Evolutionary conservation across 2,329 filamentous ascomycete genomes (phyloP).

Genomic region (Lasiodiplodia hormozganensis): DNA sequence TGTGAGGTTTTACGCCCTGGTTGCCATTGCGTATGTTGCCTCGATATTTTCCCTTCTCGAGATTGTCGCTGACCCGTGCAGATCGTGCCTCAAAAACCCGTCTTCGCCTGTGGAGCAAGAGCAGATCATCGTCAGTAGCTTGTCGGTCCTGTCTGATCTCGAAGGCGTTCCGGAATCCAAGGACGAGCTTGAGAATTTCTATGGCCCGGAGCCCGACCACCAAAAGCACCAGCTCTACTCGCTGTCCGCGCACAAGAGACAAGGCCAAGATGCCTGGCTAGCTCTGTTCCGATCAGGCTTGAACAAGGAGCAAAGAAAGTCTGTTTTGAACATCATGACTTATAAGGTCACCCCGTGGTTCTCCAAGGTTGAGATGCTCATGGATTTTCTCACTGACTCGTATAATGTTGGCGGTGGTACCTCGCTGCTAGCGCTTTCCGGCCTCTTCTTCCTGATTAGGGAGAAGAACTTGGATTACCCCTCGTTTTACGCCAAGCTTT

Average conservation of each 20-base stretch:
- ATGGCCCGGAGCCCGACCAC: slow-evolving; percentile 68
- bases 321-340: slow-evolving; percentile 76
- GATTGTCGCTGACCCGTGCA: background rate
- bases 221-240: slow-evolving; percentile 68
- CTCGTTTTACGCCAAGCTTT: slow-evolving; percentile 90
- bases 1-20: slow-evolving; percentile 82
- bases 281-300: slow-evolving; percentile 73
- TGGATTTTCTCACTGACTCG: slow-evolving; percentile 96
- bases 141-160: slow-evolving; percentile 67
- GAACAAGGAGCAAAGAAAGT: slow-evolving; percentile 77
- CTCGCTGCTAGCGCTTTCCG: slow-evolving; percentile 86
- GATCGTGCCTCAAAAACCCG: slow-evolving; percentile 14
- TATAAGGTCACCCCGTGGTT: slow-evolving; percentile 89
- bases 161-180: slow-evolving; percentile 73
- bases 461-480: slow-evolving; percentile 96
- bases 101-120: slow-evolving; percentile 34
- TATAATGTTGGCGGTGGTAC: slow-evolving; percentile 87
- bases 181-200: slow-evolving; percentile 73
- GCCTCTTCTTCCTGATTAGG: slow-evolving; percentile 93
- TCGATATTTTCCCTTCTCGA: background rate
- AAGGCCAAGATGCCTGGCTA: slow-evolving; percentile 87
- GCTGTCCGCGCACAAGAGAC: slow-evolving; percentile 74
- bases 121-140: slow-evolving; percentile 62
- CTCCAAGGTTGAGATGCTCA: slow-evolving; percentile 82
- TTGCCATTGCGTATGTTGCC: slow-evolving; percentile 69